Evolutionary conservation across 352 stramenopile genomes (phyloP).

Genomic region (Chrysophaeum taylorii): DNA sequence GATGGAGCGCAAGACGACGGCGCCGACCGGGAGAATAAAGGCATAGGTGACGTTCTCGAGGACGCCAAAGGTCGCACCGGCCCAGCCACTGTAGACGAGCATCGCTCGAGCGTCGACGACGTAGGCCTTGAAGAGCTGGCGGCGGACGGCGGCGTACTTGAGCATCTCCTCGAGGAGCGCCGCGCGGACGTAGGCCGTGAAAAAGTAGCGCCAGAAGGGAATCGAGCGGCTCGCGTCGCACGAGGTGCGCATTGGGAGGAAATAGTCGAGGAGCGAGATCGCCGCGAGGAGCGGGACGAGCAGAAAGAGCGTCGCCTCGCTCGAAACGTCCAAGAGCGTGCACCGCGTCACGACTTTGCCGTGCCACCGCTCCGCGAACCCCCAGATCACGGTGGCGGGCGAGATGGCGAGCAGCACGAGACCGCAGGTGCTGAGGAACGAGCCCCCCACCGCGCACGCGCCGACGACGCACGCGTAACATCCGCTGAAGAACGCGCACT

Average conservation of each 20-base stretch:
- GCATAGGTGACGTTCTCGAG: background rate
- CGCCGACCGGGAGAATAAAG: background rate
- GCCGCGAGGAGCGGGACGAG: background rate
- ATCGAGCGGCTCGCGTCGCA: background rate
- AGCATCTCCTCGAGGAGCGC: background rate
- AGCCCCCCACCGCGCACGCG: too few relatives aligned
- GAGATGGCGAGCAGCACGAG: too few relatives aligned
- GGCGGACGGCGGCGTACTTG: background rate
- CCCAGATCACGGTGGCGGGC: too few relatives aligned
- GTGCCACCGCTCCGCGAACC: too few relatives aligned
- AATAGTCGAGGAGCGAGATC: background rate
- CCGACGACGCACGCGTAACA: too few relatives aligned
- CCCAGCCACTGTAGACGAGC: background rate
- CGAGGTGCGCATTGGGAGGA: background rate
- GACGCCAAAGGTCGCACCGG: background rate
- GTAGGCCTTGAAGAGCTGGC: background rate
- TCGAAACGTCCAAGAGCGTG: too few relatives aligned
- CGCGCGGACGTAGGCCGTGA: background rate
- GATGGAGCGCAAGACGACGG: background rate
- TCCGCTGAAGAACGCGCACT: too few relatives aligned
- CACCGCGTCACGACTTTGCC: too few relatives aligned
- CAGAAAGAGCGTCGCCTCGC: background rate
- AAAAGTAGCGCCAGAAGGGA: background rate
- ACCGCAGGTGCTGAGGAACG: too few relatives aligned
- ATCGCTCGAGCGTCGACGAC: background rate